Conservation (phyloP, 1,139 yeast species). For the Schizosaccharomyces versatilis region DNA sequence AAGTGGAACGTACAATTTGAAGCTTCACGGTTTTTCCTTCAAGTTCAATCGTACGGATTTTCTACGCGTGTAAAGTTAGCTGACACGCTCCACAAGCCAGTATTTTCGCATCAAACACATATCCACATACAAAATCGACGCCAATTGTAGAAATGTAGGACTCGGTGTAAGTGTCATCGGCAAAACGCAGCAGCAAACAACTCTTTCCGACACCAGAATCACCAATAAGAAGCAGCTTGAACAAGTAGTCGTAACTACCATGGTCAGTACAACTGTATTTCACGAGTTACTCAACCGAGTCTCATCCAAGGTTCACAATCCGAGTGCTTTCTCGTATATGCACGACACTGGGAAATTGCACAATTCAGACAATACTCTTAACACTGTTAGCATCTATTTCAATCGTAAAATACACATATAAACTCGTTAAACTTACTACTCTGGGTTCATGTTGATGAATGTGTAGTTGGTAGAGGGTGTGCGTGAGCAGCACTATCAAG, state of each 20-base stretch:
- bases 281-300: background rate
- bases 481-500: no score
- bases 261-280: background rate
- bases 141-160: constrained; percentile 95
- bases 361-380: background rate
- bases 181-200: constrained; percentile 79
- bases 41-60: constrained; percentile 85
- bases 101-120: background rate
- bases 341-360: background rate
- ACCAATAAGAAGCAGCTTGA: constrained; percentile 34
- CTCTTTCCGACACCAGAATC: constrained; percentile 98
- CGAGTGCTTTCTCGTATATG: background rate
- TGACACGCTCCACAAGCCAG: background rate
- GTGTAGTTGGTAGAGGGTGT: no score
- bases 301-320: background rate
- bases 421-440: constrained; percentile 1
- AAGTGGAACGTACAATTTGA: constrained; percentile 33
- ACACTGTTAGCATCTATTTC: background rate
- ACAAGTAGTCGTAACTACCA: constrained; percentile 2
- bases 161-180: constrained; percentile 92
- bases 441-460: constrained; percentile 37
- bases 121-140: constrained; percentile 44
- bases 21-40: constrained; percentile 94
- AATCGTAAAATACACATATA: background rate
- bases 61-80: constrained; percentile 17